Conservation (phyloP, 768 basidiomycete species). For the Trametes villosa region DNA sequence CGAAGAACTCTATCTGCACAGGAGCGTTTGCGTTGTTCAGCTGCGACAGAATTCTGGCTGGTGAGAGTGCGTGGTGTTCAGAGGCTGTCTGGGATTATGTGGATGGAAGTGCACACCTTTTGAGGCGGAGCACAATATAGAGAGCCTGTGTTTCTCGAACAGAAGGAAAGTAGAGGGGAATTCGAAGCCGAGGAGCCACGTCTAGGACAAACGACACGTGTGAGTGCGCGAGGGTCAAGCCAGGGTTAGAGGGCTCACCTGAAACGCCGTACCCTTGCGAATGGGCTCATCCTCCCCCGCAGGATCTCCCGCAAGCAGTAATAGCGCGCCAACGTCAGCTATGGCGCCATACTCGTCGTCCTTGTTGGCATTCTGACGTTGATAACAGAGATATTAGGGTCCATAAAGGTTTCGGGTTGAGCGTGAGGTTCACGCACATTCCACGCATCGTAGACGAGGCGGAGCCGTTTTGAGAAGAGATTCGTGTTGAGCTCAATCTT, state of each 20-base stretch:
- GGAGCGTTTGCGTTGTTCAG: conserved; percentile 59
- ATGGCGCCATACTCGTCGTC: conserved; percentile 76
- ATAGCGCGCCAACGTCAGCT: conserved; percentile 67
- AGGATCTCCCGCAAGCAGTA: conserved; percentile 78
- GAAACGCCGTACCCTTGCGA: conserved; percentile 88
- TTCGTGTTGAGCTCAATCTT: conserved; percentile 62
- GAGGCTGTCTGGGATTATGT: conserved; percentile 3
- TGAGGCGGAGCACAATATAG: conserved; percentile 82
- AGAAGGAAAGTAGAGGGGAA: conserved; percentile 93
- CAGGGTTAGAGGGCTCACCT: conserved; percentile 63
- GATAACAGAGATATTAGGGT: too few species aligned
- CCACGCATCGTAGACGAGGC: conserved; percentile 37
- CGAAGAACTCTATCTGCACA: conserved; percentile 75
- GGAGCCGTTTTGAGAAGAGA: conserved; percentile 37
- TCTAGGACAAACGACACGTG: conserved; percentile 52
- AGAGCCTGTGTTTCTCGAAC: conserved; percentile 76
- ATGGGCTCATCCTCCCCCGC: conserved; percentile 88
- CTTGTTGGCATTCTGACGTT: conserved; percentile 59
- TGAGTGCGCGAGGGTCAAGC: background rate
- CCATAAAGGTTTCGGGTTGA: too few species aligned
- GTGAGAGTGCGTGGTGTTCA: conserved; percentile 5
- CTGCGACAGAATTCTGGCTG: conserved; percentile 88
- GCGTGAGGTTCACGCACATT: too few species aligned
- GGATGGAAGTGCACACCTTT: conserved; percentile 62
- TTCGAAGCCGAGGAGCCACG: conserved; percentile 96